These are phyloP conservation scores for Gynandropsis gynandra DNA, from an alignment of 345 rosid genomes.

Conservation along the genomic window DNA sequence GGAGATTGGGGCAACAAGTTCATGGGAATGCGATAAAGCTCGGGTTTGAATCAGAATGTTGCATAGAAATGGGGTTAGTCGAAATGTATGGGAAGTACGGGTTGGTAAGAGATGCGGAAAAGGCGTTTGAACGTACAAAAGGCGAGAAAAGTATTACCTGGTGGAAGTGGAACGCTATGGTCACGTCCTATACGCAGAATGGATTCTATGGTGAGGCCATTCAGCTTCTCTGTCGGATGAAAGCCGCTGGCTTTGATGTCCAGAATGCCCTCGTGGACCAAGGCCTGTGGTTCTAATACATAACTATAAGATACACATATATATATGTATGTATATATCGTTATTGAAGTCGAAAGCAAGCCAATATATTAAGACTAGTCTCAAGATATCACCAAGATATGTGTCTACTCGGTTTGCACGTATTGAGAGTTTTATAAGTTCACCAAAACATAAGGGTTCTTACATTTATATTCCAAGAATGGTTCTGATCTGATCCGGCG, in stretches of 20 bases:
- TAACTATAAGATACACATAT: too few relatives aligned
- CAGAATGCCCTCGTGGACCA: constrained; percentile 24
- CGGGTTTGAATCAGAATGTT: constrained; percentile 39
- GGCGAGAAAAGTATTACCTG: constrained; percentile 18
- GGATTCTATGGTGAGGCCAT: constrained; percentile 43
- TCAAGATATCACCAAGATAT: too few relatives aligned
- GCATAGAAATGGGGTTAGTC: constrained; percentile 43
- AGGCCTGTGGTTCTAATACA: background rate
- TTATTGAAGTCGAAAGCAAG: too few relatives aligned
- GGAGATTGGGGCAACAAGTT: constrained; percentile 45
- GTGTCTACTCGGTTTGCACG: too few relatives aligned
- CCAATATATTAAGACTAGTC: too few relatives aligned
- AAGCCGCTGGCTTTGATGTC: constrained; percentile 38
- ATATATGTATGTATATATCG: too few relatives aligned
- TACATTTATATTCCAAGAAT: constrained; percentile 69
- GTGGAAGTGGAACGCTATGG: constrained; percentile 63
- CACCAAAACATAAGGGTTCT: too few relatives aligned
- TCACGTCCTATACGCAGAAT: constrained; percentile 38
- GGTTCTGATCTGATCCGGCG: constrained; percentile 90
- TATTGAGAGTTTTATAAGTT: too few relatives aligned
- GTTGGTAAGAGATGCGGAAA: constrained; percentile 40
- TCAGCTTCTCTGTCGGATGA: constrained; percentile 61
- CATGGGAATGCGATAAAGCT: constrained; percentile 52
- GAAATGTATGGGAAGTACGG: constrained; percentile 59
- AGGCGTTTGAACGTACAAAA: constrained; percentile 30